Evolutionary conservation across 2,329 filamentous ascomycete genomes (phyloP).

Genomic region (Xylariaceae sp.): DNA sequence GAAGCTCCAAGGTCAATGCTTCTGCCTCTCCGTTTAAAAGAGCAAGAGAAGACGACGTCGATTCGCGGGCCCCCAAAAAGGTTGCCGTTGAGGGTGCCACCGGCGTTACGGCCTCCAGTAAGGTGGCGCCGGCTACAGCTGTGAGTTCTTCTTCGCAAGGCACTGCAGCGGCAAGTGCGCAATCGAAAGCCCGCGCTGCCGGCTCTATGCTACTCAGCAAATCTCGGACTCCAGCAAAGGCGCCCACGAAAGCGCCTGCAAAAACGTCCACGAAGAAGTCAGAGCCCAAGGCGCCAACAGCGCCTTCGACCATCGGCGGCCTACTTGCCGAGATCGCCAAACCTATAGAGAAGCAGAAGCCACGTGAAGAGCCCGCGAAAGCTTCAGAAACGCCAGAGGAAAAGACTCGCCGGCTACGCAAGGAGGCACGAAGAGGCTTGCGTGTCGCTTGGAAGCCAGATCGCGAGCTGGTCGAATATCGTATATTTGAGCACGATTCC

Average conservation of each 20-base stretch:
- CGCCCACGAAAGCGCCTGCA: constrained; percentile 22
- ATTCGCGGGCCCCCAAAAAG: constrained; percentile 31
- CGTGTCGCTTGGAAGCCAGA: constrained; percentile 66
- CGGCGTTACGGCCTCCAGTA: constrained; percentile 24
- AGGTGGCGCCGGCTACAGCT: constrained; percentile 17
- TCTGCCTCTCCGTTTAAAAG: constrained; percentile 24
- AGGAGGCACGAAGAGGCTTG: constrained; percentile 62
- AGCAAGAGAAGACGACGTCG: constrained; percentile 31
- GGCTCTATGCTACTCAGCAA: constrained; percentile 39
- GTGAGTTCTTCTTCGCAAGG: constrained; percentile 3
- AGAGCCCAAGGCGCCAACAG: constrained; percentile 24
- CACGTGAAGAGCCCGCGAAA: constrained; percentile 36
- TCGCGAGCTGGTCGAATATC: constrained; percentile 56
- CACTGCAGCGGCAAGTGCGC: constrained; percentile 8
- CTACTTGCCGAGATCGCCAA: constrained; percentile 45
- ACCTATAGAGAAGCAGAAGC: constrained; percentile 41
- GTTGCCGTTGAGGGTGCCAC: constrained; percentile 24
- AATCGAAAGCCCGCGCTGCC: constrained; percentile 17
- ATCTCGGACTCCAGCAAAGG: constrained; percentile 35
- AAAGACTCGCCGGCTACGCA: constrained; percentile 59
- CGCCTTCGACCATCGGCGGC: constrained; percentile 44
- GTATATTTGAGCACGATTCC: constrained; percentile 64
- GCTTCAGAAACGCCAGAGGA: constrained; percentile 60
- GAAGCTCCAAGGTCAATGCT: constrained; percentile 9
- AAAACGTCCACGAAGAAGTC: constrained; percentile 35